Base-by-base conservation (phyloP, 1,284 basidiomycete species). In the Leccinum laetum region DNA sequence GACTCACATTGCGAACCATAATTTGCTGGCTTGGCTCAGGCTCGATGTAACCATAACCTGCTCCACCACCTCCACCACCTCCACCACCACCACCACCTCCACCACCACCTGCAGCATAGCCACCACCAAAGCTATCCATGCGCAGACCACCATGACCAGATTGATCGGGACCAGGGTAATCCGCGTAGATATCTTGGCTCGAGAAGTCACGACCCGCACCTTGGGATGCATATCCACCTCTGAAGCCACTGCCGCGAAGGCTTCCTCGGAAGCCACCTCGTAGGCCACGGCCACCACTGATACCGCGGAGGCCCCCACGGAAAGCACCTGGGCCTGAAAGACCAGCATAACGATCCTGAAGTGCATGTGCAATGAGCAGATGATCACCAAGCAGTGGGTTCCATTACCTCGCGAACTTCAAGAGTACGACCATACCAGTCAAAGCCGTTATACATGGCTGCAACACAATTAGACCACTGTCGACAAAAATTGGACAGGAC, bases 1-100 rank as follows among this genome's bases (percentile, higher is more conserved):
- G 7, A 88, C 95, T 80, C 78, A 96, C 95, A 78, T 99, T 99
- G 79, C 94, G 91, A 71, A 98, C 96, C 86, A 96, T 94, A 74
- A 99, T 98, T 81, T 99, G 97, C 77, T 95, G 93, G 74, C 91
- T 95, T 1, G 96, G 96, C 71, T 96, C 90, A 1, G 92, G 82
- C 21, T 86, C 83, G 32, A 77, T 32, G 72, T 77, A 75, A 35
- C 64, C 73, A 69, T 77, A 74, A 4, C 61, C 71, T 66, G 65
- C 77, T 61, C 66, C 72, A 58, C 60, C 60, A 60, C 35, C 10
- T 9, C 75, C 77, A 64, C 74, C 46, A 3, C 46, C 46, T 62
- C 74, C 71, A n/a, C 75, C 78, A 65, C 29, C 29, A 9, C 46
- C 46, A 21, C 46, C 35, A 35, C 35, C 10, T 1, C 75, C 77